Evolutionary conservation across 2,329 filamentous ascomycete species (phyloP), one percentile per base, ranked within the genome.

Genomic region (Diplodia seriata): DNA sequence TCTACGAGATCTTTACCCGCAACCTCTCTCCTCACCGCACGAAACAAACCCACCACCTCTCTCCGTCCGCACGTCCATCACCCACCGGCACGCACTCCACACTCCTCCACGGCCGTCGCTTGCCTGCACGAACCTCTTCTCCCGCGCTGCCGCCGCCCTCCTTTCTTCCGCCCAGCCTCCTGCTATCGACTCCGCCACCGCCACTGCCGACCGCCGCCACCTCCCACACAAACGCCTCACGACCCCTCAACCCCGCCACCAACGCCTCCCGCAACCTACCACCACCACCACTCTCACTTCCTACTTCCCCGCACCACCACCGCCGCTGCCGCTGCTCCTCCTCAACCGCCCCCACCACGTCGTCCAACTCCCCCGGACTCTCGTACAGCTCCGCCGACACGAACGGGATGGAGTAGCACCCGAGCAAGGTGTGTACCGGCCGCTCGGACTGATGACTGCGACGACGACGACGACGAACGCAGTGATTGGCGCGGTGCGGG

Each of bases 1-100:
- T 12, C 8, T 36, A 36, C 33, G 33, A 11, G 3, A 47, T 20
- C 18, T 8, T 20, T 20, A 11, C 18, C 18, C 2, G 20, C 43
- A 5, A 47, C 43, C 43, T 18, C 18, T 9, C 11, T 20, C 15
- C 15, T 18, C 15, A 47, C 7, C 43, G 43, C 43, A 61, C 14
- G 33, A 63, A 63, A 20, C 59, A 63, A 63, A 51, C 47, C 59
- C 59, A 63, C 59, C 43, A 63, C 59, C 11, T 51, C 47, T 51
- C 59, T 47, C 9, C 31, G 29, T 50, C n/a, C 31, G n/a, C 36
- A 2, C 55, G 36, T 11, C 59, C 59, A 26, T 51, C 47, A 12
- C 59, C 59, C 5, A 63, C 59, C 43, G 59, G 59, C 43, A 63
- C 59, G 59, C 47, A 63, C 29, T 63, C 59, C 26, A 51, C 59